A percentile compares a stretch with the other conserved stretches of the same genome.
phyloP scores from a whole-genome alignment of 345 rosid species.

The Hibiscus tridactylites region DNA sequence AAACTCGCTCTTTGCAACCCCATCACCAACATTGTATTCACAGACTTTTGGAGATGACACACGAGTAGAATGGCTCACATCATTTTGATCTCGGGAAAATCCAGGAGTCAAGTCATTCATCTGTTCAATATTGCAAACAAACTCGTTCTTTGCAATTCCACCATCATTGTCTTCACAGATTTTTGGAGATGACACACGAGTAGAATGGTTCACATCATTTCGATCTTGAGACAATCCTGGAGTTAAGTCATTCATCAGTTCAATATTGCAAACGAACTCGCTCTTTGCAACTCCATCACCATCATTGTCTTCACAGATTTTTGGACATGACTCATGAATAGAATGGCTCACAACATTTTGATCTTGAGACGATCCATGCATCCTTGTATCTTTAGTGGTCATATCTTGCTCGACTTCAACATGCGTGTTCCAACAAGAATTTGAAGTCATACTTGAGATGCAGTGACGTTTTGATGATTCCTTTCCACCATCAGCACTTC shows the following conservation, averaged over 20 bases:
- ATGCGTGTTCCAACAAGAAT: neutral
- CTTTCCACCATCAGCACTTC: conserved; percentile 5
- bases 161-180: neutral
- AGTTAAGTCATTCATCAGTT: neutral
- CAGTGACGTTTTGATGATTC: conserved; percentile 1
- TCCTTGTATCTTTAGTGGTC: neutral
- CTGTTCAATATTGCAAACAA: neutral
- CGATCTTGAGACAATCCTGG: neutral
- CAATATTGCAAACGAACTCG: neutral
- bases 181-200: neutral
- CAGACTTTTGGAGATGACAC: neutral
- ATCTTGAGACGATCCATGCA: conserved; percentile 2
- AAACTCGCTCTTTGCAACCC: neutral
- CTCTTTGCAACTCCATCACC: neutral
- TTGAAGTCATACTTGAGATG: neutral
- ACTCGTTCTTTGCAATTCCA: neutral
- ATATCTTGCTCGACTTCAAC: neutral
- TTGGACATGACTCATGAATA: neutral
- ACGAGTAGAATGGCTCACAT: neutral
- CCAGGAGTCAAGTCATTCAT: neutral
- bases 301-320: neutral
- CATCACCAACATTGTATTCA: neutral
- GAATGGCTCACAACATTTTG: neutral
- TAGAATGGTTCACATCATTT: neutral
- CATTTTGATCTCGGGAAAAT: neutral